phyloP scores from a whole-genome alignment of 805 yeast species.

The Blastobotrys muscicola region DNA sequence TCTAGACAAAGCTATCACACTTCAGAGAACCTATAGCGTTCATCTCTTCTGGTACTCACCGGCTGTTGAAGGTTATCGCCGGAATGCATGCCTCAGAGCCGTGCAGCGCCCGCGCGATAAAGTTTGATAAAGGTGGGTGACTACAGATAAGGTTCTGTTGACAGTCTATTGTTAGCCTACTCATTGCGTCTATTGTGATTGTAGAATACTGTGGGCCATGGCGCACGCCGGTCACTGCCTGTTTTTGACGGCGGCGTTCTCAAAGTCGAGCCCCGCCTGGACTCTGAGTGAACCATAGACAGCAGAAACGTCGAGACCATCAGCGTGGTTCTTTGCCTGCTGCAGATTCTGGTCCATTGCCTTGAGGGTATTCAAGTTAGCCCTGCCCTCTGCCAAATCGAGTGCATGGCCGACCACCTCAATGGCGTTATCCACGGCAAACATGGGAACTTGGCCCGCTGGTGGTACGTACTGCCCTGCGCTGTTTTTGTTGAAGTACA shows the following conservation, averaged over 20 bases:
- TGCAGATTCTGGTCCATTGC: slow-evolving; percentile 15
- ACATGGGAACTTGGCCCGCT: slow-evolving; percentile 15
- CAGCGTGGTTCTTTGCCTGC: slow-evolving; percentile 10
- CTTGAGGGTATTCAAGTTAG: slow-evolving; percentile 9
- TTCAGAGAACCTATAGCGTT: no score
- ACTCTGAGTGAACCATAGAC: slow-evolving; percentile 21
- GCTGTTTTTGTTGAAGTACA: slow-evolving; percentile 13
- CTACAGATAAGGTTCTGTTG: background rate
- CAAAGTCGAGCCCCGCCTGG: slow-evolving; percentile 23
- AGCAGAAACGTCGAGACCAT: slow-evolving; percentile 19
- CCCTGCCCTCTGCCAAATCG: slow-evolving; percentile 8
- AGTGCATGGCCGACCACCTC: slow-evolving; percentile 17
- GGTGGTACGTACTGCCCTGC: slow-evolving; percentile 15
- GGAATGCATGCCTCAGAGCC: no score
- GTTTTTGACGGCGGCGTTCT: slow-evolving; percentile 15
- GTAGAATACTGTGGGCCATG: no score
- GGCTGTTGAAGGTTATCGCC: no score
- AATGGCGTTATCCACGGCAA: slow-evolving; percentile 18
- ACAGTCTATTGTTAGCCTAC: no score
- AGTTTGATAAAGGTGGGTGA: no score
- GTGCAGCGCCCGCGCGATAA: no score
- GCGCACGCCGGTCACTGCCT: no score
- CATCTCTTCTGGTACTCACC: no score
- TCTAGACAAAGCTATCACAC: no score
- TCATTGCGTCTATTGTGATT: no score